Conservation (phyloP, 2,329 filamentous ascomycete genomes). For the Rutstroemia sp. region DNA sequence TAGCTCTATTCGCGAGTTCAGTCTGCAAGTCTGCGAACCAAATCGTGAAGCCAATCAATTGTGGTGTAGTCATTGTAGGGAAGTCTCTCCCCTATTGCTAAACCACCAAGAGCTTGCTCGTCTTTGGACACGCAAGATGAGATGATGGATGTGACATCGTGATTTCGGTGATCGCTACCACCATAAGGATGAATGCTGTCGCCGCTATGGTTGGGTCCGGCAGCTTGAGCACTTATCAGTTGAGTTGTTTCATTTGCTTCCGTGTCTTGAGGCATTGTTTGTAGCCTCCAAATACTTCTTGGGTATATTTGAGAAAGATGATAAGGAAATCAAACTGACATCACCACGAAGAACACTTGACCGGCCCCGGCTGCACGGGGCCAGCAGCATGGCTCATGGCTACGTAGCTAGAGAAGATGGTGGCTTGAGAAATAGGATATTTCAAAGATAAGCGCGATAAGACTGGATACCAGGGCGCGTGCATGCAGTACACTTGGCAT, state of each 20-base stretch:
- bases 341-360: no score
- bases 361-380: no score
- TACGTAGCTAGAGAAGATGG: no score
- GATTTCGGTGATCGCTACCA: not conserved
- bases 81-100: conserved; percentile 45
- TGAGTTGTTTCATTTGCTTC: not conserved
- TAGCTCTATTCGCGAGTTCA: not conserved
- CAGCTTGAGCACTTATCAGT: not conserved
- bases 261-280: not conserved
- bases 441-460: no score
- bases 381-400: no score
- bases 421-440: no score
- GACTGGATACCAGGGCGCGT: no score
- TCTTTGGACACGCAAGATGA: conserved; percentile 37
- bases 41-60: conserved; percentile 55
- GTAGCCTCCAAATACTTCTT: not conserved
- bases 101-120: conserved; percentile 33
- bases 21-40: conserved; percentile 31
- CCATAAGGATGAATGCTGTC: not conserved
- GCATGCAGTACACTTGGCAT: no score
- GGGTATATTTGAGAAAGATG: not conserved
- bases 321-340: not conserved
- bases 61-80: conserved; percentile 56
- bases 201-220: not conserved
- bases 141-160: not conserved